phyloP scores from a whole-genome alignment of 345 rosid species.

The Hypericum androsaemum region DNA sequence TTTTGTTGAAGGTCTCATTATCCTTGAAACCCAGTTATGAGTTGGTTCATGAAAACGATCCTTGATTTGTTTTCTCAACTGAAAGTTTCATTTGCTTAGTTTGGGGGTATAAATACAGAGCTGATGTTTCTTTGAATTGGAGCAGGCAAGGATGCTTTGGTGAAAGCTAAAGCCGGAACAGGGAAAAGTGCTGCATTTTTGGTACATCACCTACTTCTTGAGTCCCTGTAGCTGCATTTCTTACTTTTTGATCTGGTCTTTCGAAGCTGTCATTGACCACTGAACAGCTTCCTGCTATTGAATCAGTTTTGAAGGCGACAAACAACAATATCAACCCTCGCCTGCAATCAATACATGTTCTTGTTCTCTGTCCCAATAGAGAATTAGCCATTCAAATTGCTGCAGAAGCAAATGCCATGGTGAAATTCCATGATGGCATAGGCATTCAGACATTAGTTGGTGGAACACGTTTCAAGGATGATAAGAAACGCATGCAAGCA shows the following conservation, averaged over 20 bases:
- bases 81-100: too few relatives aligned
- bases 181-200: constrained; percentile 83
- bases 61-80: too few relatives aligned
- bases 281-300: constrained; percentile 97
- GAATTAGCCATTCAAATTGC: constrained; percentile 94
- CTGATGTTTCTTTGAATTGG: constrained; percentile 4
- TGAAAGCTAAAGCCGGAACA: constrained; percentile 90
- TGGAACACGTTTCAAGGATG: constrained; percentile 88
- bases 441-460: constrained; percentile 85
- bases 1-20: too few relatives aligned
- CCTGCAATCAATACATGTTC: constrained; percentile 48
- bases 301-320: constrained; percentile 78
- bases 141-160: constrained; percentile 82
- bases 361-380: constrained; percentile 86
- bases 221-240: constrained; percentile 9
- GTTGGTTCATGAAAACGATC: too few relatives aligned
- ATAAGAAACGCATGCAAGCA: constrained; percentile 67
- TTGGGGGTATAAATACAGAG: too few relatives aligned
- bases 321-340: constrained; percentile 24
- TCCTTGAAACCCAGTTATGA: too few relatives aligned
- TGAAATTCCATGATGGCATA: constrained; percentile 72
- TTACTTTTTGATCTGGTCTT: constrained; percentile 16
- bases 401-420: constrained; percentile 82
- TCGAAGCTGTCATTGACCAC: constrained; percentile 37
- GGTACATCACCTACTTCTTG: constrained; percentile 39